Base-by-base conservation (phyloP, 192 early-diverging fungal species). In the Coemansia sp. region DNA sequence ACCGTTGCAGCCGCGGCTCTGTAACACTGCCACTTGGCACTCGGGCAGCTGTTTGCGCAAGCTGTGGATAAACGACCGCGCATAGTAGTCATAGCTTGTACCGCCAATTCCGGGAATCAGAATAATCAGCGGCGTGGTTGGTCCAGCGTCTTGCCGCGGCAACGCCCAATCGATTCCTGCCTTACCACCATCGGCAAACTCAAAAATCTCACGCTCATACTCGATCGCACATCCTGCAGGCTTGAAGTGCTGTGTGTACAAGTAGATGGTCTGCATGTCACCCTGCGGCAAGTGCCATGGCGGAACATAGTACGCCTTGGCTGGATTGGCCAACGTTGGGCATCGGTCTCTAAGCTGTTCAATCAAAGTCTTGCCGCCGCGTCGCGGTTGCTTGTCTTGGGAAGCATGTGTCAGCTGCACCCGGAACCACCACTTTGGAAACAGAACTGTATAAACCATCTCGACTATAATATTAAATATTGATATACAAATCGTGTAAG, bases 1-100 rank as follows among this genome's bases (percentile, higher is more conserved):
- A 14, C 87, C 85, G 44, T 89, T 93, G 80, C 91, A 94, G 0
- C 94, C 96, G 57, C 96, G 85, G 62, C 86, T 88, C 71, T 98
- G 96, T 69, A 92, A 71, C 34, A 96, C 93, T 2, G 93, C 91
- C 23, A 85, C 87, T 20, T 86, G 85, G 71, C 89, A 91, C 20
- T 83, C 85, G 38, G 82, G 80, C n/a, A 83, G 80, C 23, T 75
- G 60, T 60, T 61, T 66, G 0, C 64, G 83, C 47, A 81, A 23
- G 14, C 37, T 5, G 40, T 55, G 47, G 37, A 81, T 81, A 38
- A 81, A 71, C 20, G 78, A 81, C 28, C 78, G 71, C 20, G 65
- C 56, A 62, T 81, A 81, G 59, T 74, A 81, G 62, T 81, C 78
- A 15, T 49, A 65, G 62, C 78, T 81, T 42, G 64, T 67, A 14